Evolutionary conservation across 441 rosid genomes (phyloP).

Genomic region (Aleurites moluccanus): DNA sequence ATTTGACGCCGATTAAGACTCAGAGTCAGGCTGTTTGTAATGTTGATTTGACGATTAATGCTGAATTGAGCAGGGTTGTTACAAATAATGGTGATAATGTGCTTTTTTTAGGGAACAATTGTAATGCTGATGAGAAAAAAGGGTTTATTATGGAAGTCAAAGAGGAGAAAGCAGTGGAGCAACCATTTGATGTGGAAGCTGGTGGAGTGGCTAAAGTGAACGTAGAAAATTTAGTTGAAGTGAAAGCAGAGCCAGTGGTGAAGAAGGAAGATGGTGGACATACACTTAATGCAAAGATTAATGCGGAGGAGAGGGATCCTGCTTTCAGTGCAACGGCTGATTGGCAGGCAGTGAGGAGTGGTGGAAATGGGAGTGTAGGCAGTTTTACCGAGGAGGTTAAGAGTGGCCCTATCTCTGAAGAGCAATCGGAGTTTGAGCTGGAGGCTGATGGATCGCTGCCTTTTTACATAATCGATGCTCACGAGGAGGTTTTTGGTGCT

Average conservation of each 20-base stretch:
- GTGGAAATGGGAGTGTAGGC: conserved; percentile 33
- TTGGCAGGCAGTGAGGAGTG: conserved; percentile 68
- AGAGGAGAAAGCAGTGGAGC: conserved; percentile 16
- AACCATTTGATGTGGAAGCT: conserved; percentile 14
- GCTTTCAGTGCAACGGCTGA: conserved; percentile 77
- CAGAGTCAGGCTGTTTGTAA: conserved; percentile 29
- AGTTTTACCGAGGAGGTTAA: conserved; percentile 31
- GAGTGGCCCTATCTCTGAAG: conserved; percentile 36
- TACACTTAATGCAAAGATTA: conserved; percentile 71
- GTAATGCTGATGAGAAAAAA: conserved; percentile 33
- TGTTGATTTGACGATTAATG: conserved; percentile 12
- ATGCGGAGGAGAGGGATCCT: conserved; percentile 55
- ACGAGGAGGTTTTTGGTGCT: conserved; percentile 83
- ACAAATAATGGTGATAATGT: conserved; percentile 13
- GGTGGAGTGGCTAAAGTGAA: conserved; percentile 28
- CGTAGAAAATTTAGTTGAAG: conserved; percentile 25
- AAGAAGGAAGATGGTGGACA: conserved; percentile 31
- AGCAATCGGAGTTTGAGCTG: conserved; percentile 65
- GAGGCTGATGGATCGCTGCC: conserved; percentile 67
- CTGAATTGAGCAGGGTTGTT: conserved; percentile 8
- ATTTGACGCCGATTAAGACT: conserved; percentile 23
- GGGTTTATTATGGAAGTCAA: conserved; percentile 26
- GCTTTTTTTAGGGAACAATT: not conserved
- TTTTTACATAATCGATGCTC: conserved; percentile 75
- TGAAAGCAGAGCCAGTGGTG: conserved; percentile 36